phyloP scores from a whole-genome alignment of 2,329 filamentous ascomycete species.

The Pestalotiopsis sp. region DNA sequence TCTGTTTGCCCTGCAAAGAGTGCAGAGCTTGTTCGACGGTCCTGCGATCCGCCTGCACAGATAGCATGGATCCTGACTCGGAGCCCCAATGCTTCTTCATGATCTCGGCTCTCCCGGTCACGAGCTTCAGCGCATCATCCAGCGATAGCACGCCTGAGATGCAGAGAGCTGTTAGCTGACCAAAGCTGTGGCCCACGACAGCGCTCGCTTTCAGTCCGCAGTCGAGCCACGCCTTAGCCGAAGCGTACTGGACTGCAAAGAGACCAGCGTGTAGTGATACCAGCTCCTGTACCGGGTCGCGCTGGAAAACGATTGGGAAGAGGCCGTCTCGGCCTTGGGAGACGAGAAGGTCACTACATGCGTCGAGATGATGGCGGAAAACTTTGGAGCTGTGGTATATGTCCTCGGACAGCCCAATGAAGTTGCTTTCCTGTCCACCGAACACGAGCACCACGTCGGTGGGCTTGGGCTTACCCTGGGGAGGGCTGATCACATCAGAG shows the following conservation, averaged over 20 bases:
- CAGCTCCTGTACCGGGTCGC: slow-evolving; percentile 21
- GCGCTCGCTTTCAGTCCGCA: slow-evolving; percentile 29
- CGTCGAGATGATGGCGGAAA: slow-evolving; percentile 4
- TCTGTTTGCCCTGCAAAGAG: not conserved
- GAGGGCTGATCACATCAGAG: not conserved
- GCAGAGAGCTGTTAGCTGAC: slow-evolving; percentile 37
- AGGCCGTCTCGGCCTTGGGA: slow-evolving; percentile 15
- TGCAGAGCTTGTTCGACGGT: not conserved
- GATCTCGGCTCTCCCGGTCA: not conserved
- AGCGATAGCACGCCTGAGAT: not conserved
- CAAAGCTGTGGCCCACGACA: slow-evolving; percentile 43
- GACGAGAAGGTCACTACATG: not conserved
- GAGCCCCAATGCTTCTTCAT: slow-evolving; percentile 12
- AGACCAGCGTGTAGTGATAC: slow-evolving; percentile 38
- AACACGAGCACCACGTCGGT: slow-evolving; percentile 1
- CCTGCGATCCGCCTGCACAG: not conserved
- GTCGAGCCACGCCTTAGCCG: slow-evolving; percentile 37
- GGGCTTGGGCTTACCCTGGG: not conserved
- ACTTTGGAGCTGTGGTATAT: not conserved
- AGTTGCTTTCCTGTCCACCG: not conserved
- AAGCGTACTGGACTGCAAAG: slow-evolving; percentile 41
- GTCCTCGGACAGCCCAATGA: not conserved
- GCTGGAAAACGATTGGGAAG: slow-evolving; percentile 31
- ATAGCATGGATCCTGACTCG: slow-evolving; percentile 12
- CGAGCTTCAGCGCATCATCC: slow-evolving; percentile 5